Percentiles rank a stretch among this genome's conserved stretches.
Evolutionary conservation across 2,329 filamentous ascomycete species (phyloP).

Genomic region (Microdochium paspali): DNA sequence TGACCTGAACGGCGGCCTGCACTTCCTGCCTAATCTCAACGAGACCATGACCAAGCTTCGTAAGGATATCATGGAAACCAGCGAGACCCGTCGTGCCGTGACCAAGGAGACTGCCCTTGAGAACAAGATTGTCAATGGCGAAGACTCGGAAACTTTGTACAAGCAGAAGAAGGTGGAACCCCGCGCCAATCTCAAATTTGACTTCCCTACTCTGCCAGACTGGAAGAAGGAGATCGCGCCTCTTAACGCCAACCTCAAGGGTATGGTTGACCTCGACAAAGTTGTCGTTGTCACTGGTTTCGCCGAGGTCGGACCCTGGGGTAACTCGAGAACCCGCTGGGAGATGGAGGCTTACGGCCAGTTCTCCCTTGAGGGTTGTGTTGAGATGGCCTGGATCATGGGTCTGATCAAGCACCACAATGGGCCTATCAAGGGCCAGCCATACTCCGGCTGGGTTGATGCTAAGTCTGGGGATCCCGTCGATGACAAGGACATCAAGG

Average conservation of each 20-base stretch:
- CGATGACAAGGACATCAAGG: constrained; percentile 95
- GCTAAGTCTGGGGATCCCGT: constrained; percentile 89
- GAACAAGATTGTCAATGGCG: constrained; percentile 94
- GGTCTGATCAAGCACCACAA: constrained; percentile 99
- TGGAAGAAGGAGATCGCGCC: constrained; percentile 89
- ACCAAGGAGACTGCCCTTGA: constrained; percentile 93
- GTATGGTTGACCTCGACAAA: constrained; percentile 98
- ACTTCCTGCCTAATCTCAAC: constrained; percentile 95
- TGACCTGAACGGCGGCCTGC: constrained; percentile 92
- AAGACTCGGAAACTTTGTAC: constrained; percentile 84
- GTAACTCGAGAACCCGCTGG: constrained; percentile 96
- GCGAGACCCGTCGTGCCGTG: constrained; percentile 85
- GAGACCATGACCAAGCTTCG: constrained; percentile 87
- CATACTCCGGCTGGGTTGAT: constrained; percentile 95
- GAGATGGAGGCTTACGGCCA: constrained; percentile 97
- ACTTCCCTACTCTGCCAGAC: constrained; percentile 82
- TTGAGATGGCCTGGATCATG: constrained; percentile 99
- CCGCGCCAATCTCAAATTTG: constrained; percentile 95
- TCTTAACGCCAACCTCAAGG: constrained; percentile 80
- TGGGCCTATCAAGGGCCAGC: constrained; percentile 88
- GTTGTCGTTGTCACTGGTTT: constrained; percentile 97
- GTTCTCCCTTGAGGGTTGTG: constrained; percentile 94
- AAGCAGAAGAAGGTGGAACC: constrained; percentile 91
- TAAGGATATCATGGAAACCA: constrained; percentile 90
- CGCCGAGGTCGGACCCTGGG: constrained; percentile 92